Evolutionary conservation across 2,329 filamentous ascomycete species (phyloP), one percentile per base, ranked within the genome.

Genomic region (Amauroascus verrucosus): DNA sequence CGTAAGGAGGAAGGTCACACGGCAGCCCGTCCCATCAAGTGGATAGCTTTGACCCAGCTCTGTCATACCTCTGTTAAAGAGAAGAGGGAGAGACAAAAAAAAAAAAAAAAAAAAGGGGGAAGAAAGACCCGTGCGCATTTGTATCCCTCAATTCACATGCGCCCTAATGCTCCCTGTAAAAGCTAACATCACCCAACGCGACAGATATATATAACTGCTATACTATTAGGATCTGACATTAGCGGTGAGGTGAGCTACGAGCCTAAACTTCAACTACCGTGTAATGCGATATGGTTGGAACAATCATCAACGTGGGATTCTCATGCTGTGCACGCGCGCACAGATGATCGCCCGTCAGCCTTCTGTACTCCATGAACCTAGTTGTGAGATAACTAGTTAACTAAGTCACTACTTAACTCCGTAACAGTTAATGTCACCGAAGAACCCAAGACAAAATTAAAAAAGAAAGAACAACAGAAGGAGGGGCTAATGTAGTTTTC

Each of bases 231-330:
- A 38, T 1, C 35, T 38, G 35, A 18, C 6, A 20, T 18, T 16
- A 35, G 14, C 35, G 35, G 35, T 18, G 16, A 38, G 6, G 40
- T 20, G 40, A 14, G 3, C 40, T 2, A 24, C 5, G 14, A 20
- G 37, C 4, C 37, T 26, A 13, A 7, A n/a, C 40, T 40, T 18
- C 44, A 47, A 47, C 44, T 45, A 16, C 9, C 2, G 8, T 46
- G 28, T 18, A 37, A 43, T 41, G 35, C 48, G 35, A 50, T 50
- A 41, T 50, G 48, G 48, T 50, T n/a, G 35, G 48, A 50, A 50
- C 48, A 50, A 28, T 37, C 48, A 50, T 50, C 38, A 41, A 50
- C 48, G 48, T 50, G 48, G 48, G 48, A 50, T 50, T 43, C 35
- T 41, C 33, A 43, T 50, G 48, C 48, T n/a, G 44, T 22, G 44